Evolutionary conservation across 139 green algal species (phyloP).

Genomic region (Chlorella sp.): DNA sequence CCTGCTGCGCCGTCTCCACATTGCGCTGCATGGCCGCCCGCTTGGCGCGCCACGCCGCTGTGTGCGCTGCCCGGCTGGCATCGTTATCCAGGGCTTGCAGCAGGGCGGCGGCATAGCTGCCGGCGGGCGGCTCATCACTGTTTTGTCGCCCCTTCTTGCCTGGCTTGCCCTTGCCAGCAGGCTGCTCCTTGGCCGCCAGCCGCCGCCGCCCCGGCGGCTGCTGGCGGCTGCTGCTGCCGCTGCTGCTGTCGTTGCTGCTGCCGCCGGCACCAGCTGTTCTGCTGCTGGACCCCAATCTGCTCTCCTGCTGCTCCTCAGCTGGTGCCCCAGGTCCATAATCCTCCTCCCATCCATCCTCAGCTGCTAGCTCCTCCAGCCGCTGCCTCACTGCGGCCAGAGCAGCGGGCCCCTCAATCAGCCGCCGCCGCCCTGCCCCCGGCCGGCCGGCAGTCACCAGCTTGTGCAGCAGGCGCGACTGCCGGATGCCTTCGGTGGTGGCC

Average conservation of each 20-base stretch:
- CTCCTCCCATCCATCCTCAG: too few species aligned
- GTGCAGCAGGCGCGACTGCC: background rate
- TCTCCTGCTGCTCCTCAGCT: background rate
- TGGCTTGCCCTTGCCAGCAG: background rate
- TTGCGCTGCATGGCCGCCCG: background rate
- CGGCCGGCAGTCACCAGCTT: background rate
- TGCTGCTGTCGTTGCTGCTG: background rate
- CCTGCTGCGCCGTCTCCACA: background rate
- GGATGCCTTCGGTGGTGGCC: background rate
- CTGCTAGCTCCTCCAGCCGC: background rate
- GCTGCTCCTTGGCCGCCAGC: background rate
- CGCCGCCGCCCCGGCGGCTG: background rate
- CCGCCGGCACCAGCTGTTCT: too few species aligned
- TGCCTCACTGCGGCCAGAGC: background rate
- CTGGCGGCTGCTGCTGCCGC: background rate
- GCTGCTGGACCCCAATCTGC: background rate
- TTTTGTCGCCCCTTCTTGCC: background rate
- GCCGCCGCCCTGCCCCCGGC: background rate
- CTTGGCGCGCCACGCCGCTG: slow-evolving; percentile 5
- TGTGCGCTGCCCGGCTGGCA: background rate
- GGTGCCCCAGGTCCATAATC: background rate
- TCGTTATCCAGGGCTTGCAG: background rate
- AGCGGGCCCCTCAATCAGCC: background rate
- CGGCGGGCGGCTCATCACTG: background rate
- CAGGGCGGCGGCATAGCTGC: slow-evolving; percentile 19